These are phyloP conservation scores for Saturnispora sekii DNA, from an alignment of 805 yeast genomes.

Conservation along the genomic window DNA sequence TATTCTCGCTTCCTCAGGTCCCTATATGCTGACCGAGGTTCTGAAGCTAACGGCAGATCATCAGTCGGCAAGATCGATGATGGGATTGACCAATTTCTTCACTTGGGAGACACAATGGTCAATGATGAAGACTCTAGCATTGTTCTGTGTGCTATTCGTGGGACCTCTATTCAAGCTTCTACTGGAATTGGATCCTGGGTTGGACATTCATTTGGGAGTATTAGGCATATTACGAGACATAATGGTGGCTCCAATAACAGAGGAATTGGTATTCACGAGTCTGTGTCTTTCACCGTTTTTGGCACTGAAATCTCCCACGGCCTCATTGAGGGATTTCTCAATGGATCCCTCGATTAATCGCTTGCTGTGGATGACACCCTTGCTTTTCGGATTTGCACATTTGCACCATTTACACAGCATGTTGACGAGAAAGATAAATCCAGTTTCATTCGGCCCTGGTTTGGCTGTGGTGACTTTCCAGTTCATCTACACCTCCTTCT, in stretches of 20 bases:
- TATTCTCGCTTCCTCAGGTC: slow-evolving; percentile 24
- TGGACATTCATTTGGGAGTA: slow-evolving; percentile 3
- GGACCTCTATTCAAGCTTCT: slow-evolving; percentile 22
- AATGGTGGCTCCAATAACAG: slow-evolving; percentile 67
- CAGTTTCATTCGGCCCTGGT: slow-evolving; percentile 24
- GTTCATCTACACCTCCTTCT: slow-evolving; percentile 52
- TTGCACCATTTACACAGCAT: slow-evolving; percentile 59
- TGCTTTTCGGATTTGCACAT: slow-evolving; percentile 70
- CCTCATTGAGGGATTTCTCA: not conserved
- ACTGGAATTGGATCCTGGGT: not conserved
- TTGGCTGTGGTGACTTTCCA: slow-evolving; percentile 39
- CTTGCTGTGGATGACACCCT: slow-evolving; percentile 37
- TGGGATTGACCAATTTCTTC: slow-evolving; percentile 15
- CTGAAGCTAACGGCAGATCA: slow-evolving; percentile 11
- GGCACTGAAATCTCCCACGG: slow-evolving; percentile 3
- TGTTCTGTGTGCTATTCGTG: slow-evolving; percentile 26
- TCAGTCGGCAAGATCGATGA: slow-evolving; percentile 3
- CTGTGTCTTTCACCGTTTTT: slow-evolving; percentile 12
- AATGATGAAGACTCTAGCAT: slow-evolving; percentile 9
- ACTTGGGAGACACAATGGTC: not conserved
- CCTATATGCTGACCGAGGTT: slow-evolving; percentile 21
- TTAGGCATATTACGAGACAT: slow-evolving; percentile 36
- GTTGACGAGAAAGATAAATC: slow-evolving; percentile 22
- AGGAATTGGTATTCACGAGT: slow-evolving; percentile 63
- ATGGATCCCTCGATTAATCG: slow-evolving; percentile 14